phyloP scores from a whole-genome alignment of 2,329 filamentous ascomycete genomes.

The Clonostachys chloroleuca region DNA sequence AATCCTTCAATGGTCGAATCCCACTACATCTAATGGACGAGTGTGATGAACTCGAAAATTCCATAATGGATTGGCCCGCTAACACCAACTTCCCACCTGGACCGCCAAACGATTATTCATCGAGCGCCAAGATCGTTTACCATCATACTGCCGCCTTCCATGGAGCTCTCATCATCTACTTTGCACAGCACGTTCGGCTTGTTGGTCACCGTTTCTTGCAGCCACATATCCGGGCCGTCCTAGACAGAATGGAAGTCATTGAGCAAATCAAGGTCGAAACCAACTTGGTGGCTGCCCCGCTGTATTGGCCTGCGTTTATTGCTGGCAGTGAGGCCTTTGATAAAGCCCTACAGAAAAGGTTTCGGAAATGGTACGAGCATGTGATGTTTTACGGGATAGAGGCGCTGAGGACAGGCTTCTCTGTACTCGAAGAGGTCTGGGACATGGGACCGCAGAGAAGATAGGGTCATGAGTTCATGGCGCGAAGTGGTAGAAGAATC shows the following conservation, averaged over 20 bases:
- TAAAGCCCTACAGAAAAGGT: constrained; percentile 8
- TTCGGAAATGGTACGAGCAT: constrained; percentile 9
- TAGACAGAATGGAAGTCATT: constrained; percentile 11
- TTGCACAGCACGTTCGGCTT: constrained; percentile 9
- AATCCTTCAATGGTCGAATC: not conserved
- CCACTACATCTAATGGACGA: constrained; percentile 11
- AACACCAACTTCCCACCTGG: not conserved
- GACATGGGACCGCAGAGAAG: constrained; percentile 2
- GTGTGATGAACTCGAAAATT: constrained; percentile 17
- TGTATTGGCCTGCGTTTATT: constrained; percentile 16
- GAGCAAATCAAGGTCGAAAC: constrained; percentile 11
- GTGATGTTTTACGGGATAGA: constrained; percentile 12
- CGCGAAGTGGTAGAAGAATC: not conserved
- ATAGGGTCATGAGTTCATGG: not conserved
- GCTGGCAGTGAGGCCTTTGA: constrained; percentile 12
- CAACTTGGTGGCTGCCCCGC: constrained; percentile 9
- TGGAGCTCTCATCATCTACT: constrained; percentile 15
- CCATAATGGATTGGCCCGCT: constrained; percentile 4
- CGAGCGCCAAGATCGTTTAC: not conserved
- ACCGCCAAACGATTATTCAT: not conserved
- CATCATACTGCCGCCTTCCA: constrained; percentile 11
- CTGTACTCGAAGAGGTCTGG: constrained; percentile 12
- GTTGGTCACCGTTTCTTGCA: constrained; percentile 9
- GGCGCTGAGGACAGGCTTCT: constrained; percentile 11
- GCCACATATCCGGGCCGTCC: constrained; percentile 7